Evolutionary conservation across 1,139 yeast genomes (phyloP), one percentile per base, ranked within the genome.

Genomic region (Pichia kudriavzevii): DNA sequence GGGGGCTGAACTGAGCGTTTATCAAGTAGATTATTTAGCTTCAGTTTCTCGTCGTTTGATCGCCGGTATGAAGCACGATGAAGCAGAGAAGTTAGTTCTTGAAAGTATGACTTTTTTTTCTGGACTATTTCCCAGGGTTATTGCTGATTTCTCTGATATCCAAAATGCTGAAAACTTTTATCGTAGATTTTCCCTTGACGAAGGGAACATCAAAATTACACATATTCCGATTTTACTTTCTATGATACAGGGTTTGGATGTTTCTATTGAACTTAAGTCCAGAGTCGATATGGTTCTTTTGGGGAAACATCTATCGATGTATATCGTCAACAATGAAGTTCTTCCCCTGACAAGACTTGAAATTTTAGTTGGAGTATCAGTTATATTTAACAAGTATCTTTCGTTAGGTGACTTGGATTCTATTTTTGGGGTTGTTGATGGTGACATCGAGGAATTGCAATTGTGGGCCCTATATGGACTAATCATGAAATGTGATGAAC

Each of bases 381-480:
- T 33, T 9, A 26, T 43, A 9, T 35, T 38, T 11, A 43, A 43
- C 22, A 43, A 43, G 27, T 42, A 40, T 32, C 21, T 41, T 4
- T 13, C 9, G 8, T 40, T 36, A 31, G 16, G 22, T 4, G 38
- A 35, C 14, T 35, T 24, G 18, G 15, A 10, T 7, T 12, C 7
- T 5, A 4, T 32, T 4, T 30, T 24, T n/a, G n/a, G 7, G 10
- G 19, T 21, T 4, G 3, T 7, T 11, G 26, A 25, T n/a, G 12
- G 12, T 4, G 29, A 17, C 11, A 10, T n/a, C 11, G 19, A 5
- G 3, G 45, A 43, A 20, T 17, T 38, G 7, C 32, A 30, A 11
- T 17, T 43, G 21, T 43, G 45, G 45, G 19, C 34, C 11, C 26
- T 43, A 12, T 31, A 38, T 16, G 47, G 47, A 9, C 33, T 43